Percentiles rank a stretch among this genome's conserved stretches.
These are phyloP conservation scores for Spiromastix sp. DNA, from an alignment of 2,329 filamentous ascomycete species.

Conservation along the genomic window DNA sequence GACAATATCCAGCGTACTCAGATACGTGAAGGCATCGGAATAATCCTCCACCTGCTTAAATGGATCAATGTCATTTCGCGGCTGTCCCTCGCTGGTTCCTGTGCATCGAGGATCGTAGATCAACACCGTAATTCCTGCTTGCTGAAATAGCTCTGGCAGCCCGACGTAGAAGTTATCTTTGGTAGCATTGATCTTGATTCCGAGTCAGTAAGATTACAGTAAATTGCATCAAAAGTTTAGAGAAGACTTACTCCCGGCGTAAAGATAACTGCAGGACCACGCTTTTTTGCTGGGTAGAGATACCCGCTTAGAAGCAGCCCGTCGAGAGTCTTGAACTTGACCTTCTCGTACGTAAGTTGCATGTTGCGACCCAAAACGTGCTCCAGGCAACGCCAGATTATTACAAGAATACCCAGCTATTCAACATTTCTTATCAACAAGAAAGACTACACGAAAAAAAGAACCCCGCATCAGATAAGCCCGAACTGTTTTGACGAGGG, in stretches of 20 bases:
- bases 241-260: conserved; percentile 6
- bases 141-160: conserved; percentile 11
- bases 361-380: too few species aligned
- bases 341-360: conserved; percentile 12
- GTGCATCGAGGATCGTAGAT: conserved; percentile 21
- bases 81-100: conserved; percentile 21
- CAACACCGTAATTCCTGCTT: conserved; percentile 13
- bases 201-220: conserved; percentile 4
- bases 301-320: conserved; percentile 27
- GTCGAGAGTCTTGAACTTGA: conserved; percentile 33
- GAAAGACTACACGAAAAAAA: too few species aligned
- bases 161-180: conserved; percentile 18
- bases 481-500: too few species aligned
- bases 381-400: too few species aligned
- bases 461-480: too few species aligned
- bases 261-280: conserved; percentile 8
- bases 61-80: conserved; percentile 22
- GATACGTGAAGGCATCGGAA: conserved; percentile 26
- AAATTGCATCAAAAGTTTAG: conserved; percentile 4
- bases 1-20: conserved; percentile 15
- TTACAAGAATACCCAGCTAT: too few species aligned
- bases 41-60: conserved; percentile 22
- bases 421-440: too few species aligned
- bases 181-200: conserved; percentile 16
- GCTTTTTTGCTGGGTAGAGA: conserved; percentile 22